Conservation (phyloP, 2,329 filamentous ascomycete species). For the Aspergillus phoenicis region DNA sequence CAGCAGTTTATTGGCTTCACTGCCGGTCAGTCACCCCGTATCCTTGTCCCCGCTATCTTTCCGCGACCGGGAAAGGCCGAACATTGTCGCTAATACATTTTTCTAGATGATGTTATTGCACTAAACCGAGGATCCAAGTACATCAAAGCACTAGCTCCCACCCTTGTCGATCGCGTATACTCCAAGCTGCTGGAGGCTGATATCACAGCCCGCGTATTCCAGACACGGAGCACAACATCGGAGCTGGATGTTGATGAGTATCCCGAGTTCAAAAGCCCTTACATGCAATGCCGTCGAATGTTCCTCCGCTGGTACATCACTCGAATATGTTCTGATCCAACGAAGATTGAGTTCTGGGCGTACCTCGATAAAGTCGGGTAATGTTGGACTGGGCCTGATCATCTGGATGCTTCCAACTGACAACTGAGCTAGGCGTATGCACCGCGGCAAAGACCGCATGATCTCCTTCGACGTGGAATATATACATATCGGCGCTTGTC, state of each 20-base stretch:
- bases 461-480: slow-evolving; percentile 79
- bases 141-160: slow-evolving; percentile 76
- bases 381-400: background rate
- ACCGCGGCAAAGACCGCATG: slow-evolving; percentile 71
- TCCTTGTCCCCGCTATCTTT: no score
- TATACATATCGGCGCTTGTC: slow-evolving; percentile 71
- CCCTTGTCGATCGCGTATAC: slow-evolving; percentile 82
- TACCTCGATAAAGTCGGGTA: slow-evolving; percentile 81
- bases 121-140: slow-evolving; percentile 71
- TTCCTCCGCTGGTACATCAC: slow-evolving; percentile 73
- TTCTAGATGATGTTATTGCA: slow-evolving; percentile 69
- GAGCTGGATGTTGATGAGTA: slow-evolving; percentile 67
- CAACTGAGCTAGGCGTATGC: slow-evolving; percentile 64
- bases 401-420: background rate
- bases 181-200: slow-evolving; percentile 78
- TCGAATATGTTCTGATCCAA: slow-evolving; percentile 73
- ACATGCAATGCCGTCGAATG: slow-evolving; percentile 76
- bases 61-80: no score
- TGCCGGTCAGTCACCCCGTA: background rate
- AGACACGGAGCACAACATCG: slow-evolving; percentile 61
- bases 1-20: background rate
- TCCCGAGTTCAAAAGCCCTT: slow-evolving; percentile 68
- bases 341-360: slow-evolving; percentile 76
- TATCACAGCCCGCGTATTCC: slow-evolving; percentile 77
- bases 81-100: background rate